Evolutionary conservation across 1,284 basidiomycete genomes (phyloP), one percentile per base, ranked within the genome.

Genomic region (Pseudozyma sp.): DNA sequence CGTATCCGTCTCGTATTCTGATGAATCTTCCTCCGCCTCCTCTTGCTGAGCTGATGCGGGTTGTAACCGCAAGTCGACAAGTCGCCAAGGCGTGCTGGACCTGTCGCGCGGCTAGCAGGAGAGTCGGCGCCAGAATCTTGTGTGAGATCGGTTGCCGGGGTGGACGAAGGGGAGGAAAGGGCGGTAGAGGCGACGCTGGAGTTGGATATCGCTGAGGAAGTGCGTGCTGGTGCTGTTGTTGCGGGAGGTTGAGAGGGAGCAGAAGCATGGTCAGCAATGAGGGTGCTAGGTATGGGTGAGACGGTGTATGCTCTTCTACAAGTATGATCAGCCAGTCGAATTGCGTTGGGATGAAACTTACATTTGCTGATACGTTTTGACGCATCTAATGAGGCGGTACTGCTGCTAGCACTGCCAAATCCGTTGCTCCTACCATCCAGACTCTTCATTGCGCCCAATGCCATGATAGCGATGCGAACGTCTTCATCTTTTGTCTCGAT

Each of bases 1-100:
- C 0, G 90, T 91, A 54, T 91, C 91, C 16, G 86, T 86, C 61
- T 87, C 86, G 72, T 92, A 89, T 52, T 86, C 86, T 70, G 81
- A 83, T 35, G 55, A 66, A 8, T 44, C 50, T 5, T 57, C 54
- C 6, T 60, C 49, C 1, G 52, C 35, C 14, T 62, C 40, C 8
- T 1, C 36, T 11, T 44, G 25, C 25, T 31, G 25, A 31, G 25
- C n/a, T n/a, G 58, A 6, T 1, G 50, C 2, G 19, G 38, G 10
- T 1, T 63, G 19, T 14, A 77, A 19, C 13, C 57, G 59, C 18
- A 77, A 34, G 48, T 75, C 65, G 39, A 70, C 12, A 80, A 59
- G 36, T 80, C 79, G 47, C 70, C 71, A 18, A 80, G 63, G 2
- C 69, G 73, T 18, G 66, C 65, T 40, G 61, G 75, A 35, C 55